Conservation (phyloP, 345 rosid genomes). For the Theobroma cacao region DNA sequence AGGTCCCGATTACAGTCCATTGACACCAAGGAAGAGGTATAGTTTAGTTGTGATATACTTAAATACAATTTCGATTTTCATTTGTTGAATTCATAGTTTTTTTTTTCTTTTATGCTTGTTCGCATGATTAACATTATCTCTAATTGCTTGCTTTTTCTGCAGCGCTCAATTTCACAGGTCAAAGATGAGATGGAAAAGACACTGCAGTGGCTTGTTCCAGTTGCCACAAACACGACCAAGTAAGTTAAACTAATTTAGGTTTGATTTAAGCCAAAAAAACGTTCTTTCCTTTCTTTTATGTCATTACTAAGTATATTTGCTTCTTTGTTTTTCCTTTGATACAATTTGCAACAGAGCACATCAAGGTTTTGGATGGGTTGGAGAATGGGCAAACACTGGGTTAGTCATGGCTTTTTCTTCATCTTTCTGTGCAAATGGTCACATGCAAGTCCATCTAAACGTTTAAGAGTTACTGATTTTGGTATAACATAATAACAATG, state of each 20-base stretch:
- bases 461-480: background rate
- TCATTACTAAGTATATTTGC: background rate
- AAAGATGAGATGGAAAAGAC: slow-evolving; percentile 88
- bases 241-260: slow-evolving; percentile 29
- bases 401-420: slow-evolving; percentile 30
- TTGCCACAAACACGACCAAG: slow-evolving; percentile 84
- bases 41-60: background rate
- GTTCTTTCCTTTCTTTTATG: background rate
- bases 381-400: slow-evolving; percentile 97
- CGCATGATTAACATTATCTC: background rate
- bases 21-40: slow-evolving; percentile 65
- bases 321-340: slow-evolving; percentile 18
- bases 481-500: background rate
- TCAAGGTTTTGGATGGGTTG: slow-evolving; percentile 97
- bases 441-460: background rate
- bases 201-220: slow-evolving; percentile 77
- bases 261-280: too few relatives aligned
- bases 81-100: background rate
- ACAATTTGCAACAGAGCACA: slow-evolving; percentile 54
- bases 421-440: background rate
- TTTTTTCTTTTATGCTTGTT: background rate
- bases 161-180: slow-evolving; percentile 58
- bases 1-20: slow-evolving; percentile 50
- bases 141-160: slow-evolving; percentile 28
- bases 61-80: background rate